Evolutionary conservation across 352 stramenopile genomes (phyloP).

Genomic region (Aphanomyces astaci): DNA sequence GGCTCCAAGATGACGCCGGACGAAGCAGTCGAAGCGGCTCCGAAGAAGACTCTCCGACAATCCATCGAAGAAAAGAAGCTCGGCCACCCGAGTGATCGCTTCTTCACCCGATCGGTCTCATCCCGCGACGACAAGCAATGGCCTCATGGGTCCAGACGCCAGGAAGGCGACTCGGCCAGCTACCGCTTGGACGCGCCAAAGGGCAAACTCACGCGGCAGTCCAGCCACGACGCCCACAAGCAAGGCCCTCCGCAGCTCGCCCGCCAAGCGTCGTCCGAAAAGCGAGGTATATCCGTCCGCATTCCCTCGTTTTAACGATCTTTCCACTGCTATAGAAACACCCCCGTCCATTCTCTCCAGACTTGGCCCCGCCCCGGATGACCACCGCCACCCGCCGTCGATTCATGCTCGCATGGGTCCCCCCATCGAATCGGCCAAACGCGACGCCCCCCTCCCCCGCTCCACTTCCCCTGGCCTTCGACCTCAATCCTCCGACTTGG

Average conservation of each 20-base stretch:
- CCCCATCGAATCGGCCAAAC: background rate
- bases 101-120: background rate
- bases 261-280: background rate
- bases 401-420: background rate
- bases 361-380: background rate
- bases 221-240: too few relatives aligned
- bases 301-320: background rate
- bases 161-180: background rate
- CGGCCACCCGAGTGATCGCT: background rate
- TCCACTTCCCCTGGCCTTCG: background rate
- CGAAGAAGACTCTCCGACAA: background rate
- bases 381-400: too few relatives aligned
- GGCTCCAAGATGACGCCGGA: background rate
- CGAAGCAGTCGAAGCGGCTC: background rate
- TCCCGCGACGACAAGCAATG: background rate
- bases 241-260: background rate
- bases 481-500: background rate
- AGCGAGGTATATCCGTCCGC: background rate
- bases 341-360: background rate
- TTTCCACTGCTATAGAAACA: too few relatives aligned
- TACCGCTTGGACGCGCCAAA: background rate
- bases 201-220: too few relatives aligned
- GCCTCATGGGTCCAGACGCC: background rate
- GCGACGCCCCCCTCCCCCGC: background rate
- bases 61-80: conserved; percentile 23